Percentiles rank a stretch among this genome's conserved stretches.
Evolutionary conservation across 495 filamentous ascomycete species (phyloP).

Genomic region (Trichoderma orchidacearum): DNA sequence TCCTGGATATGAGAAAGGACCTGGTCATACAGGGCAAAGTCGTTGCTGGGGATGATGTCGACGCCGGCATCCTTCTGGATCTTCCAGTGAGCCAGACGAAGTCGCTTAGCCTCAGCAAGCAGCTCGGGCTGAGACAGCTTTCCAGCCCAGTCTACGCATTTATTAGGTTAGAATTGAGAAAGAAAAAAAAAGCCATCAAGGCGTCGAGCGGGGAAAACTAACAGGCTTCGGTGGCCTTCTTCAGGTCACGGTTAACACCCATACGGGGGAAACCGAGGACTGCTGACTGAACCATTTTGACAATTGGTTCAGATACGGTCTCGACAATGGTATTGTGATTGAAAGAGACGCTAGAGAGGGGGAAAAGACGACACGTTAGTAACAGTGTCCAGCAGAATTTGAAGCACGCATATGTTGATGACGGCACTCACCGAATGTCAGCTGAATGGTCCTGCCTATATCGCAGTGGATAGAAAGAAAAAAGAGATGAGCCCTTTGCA

Average conservation of each 20-base stretch:
- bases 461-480: neutral
- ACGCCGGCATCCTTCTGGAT: constrained; percentile 97
- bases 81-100: constrained; percentile 95
- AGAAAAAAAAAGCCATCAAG: no score
- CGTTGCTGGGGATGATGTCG: constrained; percentile 94
- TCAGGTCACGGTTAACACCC: constrained; percentile 95
- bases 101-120: constrained; percentile 85
- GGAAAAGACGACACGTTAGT: neutral
- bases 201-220: constrained; percentile 6
- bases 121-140: constrained; percentile 84
- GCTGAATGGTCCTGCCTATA: neutral
- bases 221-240: constrained; percentile 94
- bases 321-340: neutral
- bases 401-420: neutral
- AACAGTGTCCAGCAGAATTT: neutral
- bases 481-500: neutral
- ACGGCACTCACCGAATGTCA: neutral
- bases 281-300: constrained; percentile 66
- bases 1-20: constrained; percentile 97
- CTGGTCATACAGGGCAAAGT: constrained; percentile 98
- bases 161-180: constrained; percentile 5
- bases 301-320: neutral
- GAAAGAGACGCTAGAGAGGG: neutral
- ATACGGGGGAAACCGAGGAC: constrained; percentile 49
- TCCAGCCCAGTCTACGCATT: constrained; percentile 60